Base-by-base conservation (phyloP, 192 early-diverging fungal genomes). In the Chytriomyces sp. region DNA sequence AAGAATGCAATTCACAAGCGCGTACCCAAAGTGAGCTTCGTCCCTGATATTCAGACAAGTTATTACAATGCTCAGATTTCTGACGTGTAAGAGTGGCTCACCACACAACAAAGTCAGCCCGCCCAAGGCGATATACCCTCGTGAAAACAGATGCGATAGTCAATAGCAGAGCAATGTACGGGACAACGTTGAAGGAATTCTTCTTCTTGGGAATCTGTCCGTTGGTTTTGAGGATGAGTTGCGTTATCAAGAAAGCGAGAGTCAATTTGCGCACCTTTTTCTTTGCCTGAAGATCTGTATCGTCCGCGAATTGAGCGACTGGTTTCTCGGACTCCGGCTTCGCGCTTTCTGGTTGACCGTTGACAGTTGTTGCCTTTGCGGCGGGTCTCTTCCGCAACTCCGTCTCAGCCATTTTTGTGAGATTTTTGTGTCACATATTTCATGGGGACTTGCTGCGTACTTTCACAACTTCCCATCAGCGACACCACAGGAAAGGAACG, bases 221-320 rank as follows among this genome's bases (percentile, higher is more conserved):
- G 57, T 16, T 59, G 16, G 16, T 59, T 59, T n/a, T 59, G 57
- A 59, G 35, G 35, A 35, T 35, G 35, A 35, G 35, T 35, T 35
- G 35, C 35, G 35, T 35, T 35, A 35, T 35, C 35, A 35, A 35
- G 35, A 35, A 35, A 35, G 35, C 35, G 4, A 35, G 35, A 35
- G 35, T 35, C 35, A 35, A 35, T 35, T 35, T 35, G 35, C 10
- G 26, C 8, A 45, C 66, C 49, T 69, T 69, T 0, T 23, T 23
- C 26, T 69, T 69, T 8, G 48, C 68, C 68, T 69, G 68, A n/a
- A 49, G 68, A 69, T 69, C 68, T 16, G 49, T 5, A 28, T 69
- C 68, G 2, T n/a, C 11, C 26, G 20, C 35, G 16, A 45, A 98
- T 44, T 97, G 96, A 13, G 98, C 94, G 24, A 98, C 98, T 28